Evolutionary conservation across 2,329 filamentous ascomycete species (phyloP), one percentile per base, ranked within the genome.

Genomic region (Pseudogymnoascus sp.): DNA sequence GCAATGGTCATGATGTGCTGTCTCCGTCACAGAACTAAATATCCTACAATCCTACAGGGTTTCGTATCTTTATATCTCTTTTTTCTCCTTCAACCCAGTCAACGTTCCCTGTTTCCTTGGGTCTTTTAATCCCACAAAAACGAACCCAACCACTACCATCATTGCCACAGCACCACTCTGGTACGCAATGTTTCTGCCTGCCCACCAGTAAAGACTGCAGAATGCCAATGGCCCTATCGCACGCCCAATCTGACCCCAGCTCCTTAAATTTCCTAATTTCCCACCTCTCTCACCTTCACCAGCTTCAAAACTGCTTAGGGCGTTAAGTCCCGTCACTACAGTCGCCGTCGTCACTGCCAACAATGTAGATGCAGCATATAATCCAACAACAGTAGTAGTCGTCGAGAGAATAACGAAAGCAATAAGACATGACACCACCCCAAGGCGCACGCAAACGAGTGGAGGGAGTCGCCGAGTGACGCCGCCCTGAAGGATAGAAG

Each of bases 131-230:
- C 83, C 84, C 19, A 84, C 81, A 74, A 96, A 89, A 0, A 89
- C 91, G 23, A 92, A 77, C 10, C 81, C 81, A 51, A 84, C 83
- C 10, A 98, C 93, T 1, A 81, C 85, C 4, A 90, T 76, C 79
- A 98, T 96, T 4, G 92, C 92, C 11, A 85, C 81, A 0, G 91
- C 90, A 3, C 95, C 95, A 70, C 92, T 82, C 1, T 80, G 81
- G 75, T 98, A 99, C 1, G 95, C 95, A 10, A 87, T 82, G 73
- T 96, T 89, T 57, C 95, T 82, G 0, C 95, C 95, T 6, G 92
- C 93, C 95, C 95, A 99, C 95, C 95, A 99, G 78, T 99, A 99
- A 64, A 99, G 80, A 60, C 91, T 92, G 67, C 95, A 98, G 74
- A 99, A 99, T 37, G 96, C 78, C 4, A 99, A 75, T 0, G 95